Base-by-base conservation (phyloP, 371 early-diverging fungal genomes). In the Coemansia sp. region DNA sequence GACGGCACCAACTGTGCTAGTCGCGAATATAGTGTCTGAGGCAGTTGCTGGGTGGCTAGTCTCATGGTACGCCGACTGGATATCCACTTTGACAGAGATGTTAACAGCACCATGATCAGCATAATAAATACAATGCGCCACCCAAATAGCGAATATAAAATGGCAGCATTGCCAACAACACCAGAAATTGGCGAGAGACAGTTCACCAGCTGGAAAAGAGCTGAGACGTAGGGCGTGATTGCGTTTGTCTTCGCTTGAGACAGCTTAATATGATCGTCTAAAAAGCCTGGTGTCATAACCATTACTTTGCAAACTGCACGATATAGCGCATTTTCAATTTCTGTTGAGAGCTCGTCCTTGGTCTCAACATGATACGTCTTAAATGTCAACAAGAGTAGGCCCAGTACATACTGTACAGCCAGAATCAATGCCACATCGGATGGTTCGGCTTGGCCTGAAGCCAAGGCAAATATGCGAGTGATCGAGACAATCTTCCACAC, bases 1-100 rank as follows among this genome's bases (percentile, higher is more conserved):
- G 60, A 52, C 15, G 73, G 66, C 7, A 72, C 3, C 23, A 73
- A 36, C 11, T 66, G 69, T 8, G 24, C n/a, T 46, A 74, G 29
- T 11, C 75, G 61, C 2, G 64, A n/a, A 36, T 61, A 53, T 6
- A 73, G 61, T 0, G 73, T 67, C 23, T 23, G 21, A 9, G 70
- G 69, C 4, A 23, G 58, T 36, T 32, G 11, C 2, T 4, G 61
- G 8, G 21, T 5, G 24, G 60, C 53, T 58, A 36, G 39, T n/a
- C 32, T 52, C 8, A 46, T 24, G 17, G 29, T 57, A 26, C 48
- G 39, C 54, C n/a, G 40, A 4, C 59, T 13, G 11, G 63, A 71
- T 17, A 64, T 46, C 59, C 71, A 53, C 54, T 63, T 48, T 8
- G 71, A 62, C 0, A 70, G 13, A 0, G 48, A 17, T 13, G 41